Base-by-base conservation (phyloP, 2,329 filamentous ascomycete genomes). In the Paecilomyces sp. region DNA sequence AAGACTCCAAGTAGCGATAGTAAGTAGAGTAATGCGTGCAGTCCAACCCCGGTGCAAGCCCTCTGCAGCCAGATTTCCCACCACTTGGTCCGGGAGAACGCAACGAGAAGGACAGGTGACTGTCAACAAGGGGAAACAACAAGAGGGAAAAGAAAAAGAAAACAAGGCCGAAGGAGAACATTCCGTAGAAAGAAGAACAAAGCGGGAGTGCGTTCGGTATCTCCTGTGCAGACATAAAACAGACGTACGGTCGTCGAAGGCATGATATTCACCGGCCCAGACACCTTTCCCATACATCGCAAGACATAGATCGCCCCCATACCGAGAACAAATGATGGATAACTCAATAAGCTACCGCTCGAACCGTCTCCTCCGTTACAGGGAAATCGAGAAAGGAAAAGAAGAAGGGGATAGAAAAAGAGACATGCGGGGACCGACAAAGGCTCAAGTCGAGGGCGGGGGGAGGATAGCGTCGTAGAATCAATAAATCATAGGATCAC, bases 201-300 rank as follows among this genome's bases (percentile, higher is more conserved):
- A 47, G 41, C n/a, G 41, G 41, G 41, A 47, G 41, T 18, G 41
- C 41, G 18, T 47, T 69, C 71, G 70, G 71, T 72, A 73, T 73
- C 71, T 73, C 68, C 66, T 69, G 66, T 67, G 54, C 33, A 56
- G 36, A 56, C 31, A 56, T 30, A 57, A 25, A 24, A 57, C n/a
- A 50, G 25, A 36, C 65, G 64, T 67, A 66, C 61, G 66, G 64
- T 65, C 63, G 62, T 68, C 51, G 58, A 63, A 33, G 61, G 61
- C 60, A 60, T 62, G 62, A 61, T 62, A 62, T 64, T 67, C 55
- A 65, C 64, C 24, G 62, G 65, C 65, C 62, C 58, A 51, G 55
- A 54, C 33, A 63, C 53, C 59, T 53, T 58, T 62, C 57, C 51
- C 51, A 53, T 53, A 53, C 51, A 30, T 56, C 55, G 59, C 56